Conservation (phyloP, 2,329 filamentous ascomycete genomes). For the Dactylonectria macrodidyma region DNA sequence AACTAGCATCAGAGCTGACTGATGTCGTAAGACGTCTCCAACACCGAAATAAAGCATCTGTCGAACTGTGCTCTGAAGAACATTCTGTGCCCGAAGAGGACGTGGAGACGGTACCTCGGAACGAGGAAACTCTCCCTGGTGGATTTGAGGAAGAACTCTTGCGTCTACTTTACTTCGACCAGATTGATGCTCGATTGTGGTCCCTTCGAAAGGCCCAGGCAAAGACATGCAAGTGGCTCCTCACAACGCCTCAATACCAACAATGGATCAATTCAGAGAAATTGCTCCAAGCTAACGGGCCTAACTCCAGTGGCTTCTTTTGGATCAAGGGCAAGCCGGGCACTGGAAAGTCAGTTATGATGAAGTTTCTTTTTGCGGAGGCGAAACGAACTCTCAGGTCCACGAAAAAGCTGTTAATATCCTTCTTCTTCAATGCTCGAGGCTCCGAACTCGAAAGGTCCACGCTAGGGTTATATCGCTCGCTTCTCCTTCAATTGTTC, state of each 20-base stretch:
- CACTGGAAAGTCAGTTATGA: slow-evolving; percentile 61
- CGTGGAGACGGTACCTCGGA: no score
- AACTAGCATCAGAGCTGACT: no score
- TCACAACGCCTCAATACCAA: slow-evolving; percentile 2
- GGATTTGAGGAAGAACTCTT: no score
- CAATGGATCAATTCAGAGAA: slow-evolving; percentile 5
- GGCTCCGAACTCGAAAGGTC: slow-evolving; percentile 61
- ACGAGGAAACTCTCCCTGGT: no score
- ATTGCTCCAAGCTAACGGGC: no score
- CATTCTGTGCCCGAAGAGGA: no score
- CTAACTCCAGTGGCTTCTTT: slow-evolving; percentile 52
- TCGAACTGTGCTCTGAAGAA: no score
- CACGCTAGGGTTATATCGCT: slow-evolving; percentile 63
- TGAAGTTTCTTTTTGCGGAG: slow-evolving; percentile 54
- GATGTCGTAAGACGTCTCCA: no score
- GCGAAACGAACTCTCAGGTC: slow-evolving; percentile 14
- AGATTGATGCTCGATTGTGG: slow-evolving; percentile 21
- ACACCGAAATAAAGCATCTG: no score
- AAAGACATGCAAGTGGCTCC: slow-evolving; percentile 32
- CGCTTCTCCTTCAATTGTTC: slow-evolving; percentile 63
- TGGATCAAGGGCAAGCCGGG: slow-evolving; percentile 64
- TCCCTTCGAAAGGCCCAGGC: slow-evolving; percentile 15
- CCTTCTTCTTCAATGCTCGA: slow-evolving; percentile 66
- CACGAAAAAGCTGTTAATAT: slow-evolving; percentile 47
- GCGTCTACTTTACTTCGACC: slow-evolving; percentile 16